A percentile compares a stretch with the other conserved stretches of the same genome.
These are phyloP conservation scores for Fusarium luffae DNA, from an alignment of 2,329 filamentous ascomycete species.

Conservation along the genomic window DNA sequence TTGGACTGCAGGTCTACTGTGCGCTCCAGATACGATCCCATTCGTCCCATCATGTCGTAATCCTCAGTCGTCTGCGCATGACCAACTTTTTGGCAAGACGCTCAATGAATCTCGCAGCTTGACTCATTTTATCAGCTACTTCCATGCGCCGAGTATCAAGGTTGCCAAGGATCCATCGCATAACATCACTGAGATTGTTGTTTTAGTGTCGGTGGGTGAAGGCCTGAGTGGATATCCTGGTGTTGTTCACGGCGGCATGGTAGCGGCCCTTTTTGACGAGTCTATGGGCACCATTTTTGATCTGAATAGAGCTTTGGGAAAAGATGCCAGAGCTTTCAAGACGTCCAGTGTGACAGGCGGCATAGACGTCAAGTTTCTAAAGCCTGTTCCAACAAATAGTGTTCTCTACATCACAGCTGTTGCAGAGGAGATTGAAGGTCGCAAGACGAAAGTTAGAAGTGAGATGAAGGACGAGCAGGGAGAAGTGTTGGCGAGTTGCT, in stretches of 20 bases:
- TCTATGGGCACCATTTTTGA: conserved; percentile 52
- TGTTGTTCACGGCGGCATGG: conserved; percentile 53
- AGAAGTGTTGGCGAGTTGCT: conserved; percentile 45
- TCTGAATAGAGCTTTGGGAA: conserved; percentile 50
- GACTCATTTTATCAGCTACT: conserved; percentile 51
- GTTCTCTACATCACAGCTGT: conserved; percentile 49
- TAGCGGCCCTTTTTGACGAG: conserved; percentile 53
- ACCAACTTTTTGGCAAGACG: conserved; percentile 51
- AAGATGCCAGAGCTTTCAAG: conserved; percentile 45
- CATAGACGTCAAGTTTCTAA: conserved; percentile 51
- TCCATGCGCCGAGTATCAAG: conserved; percentile 44
- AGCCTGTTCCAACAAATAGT: conserved; percentile 46
- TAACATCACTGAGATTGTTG: conserved; percentile 46
- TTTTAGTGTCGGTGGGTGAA: conserved; percentile 49
- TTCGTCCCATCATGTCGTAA: conserved; percentile 51
- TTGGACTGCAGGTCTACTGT: conserved; percentile 51
- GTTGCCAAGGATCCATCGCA: conserved; percentile 40
- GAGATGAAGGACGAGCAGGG: conserved; percentile 48
- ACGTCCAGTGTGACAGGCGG: conserved; percentile 50
- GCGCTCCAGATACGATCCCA: conserved; percentile 42
- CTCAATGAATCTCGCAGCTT: conserved; percentile 47
- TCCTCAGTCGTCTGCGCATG: conserved; percentile 44
- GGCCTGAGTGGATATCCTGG: conserved; percentile 50
- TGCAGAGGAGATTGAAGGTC: conserved; percentile 48
- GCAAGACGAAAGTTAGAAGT: conserved; percentile 49